Evolutionary conservation across 768 basidiomycete species (phyloP).

Genomic region (Hemileccinum impolitum): DNA sequence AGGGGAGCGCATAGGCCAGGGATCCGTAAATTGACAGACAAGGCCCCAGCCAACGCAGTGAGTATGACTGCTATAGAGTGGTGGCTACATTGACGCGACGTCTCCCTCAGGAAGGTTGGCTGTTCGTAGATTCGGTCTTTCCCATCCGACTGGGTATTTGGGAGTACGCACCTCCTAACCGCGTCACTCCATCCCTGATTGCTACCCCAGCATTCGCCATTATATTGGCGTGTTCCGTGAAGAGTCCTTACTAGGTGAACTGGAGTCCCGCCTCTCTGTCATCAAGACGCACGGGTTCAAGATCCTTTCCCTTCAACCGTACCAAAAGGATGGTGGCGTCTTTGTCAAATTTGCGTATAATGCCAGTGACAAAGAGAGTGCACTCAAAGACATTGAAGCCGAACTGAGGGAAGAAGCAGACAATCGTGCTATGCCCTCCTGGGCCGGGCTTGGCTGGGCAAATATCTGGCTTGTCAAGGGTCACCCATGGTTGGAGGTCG

Average conservation of each 20-base stretch:
- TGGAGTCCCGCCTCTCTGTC: conserved; percentile 47
- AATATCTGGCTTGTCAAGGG: conserved; percentile 74
- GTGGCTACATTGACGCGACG: conserved; percentile 3
- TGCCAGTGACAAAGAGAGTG: conserved; percentile 34
- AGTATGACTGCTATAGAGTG: conserved; percentile 9
- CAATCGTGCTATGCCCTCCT: conserved; percentile 57
- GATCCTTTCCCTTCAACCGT: conserved; percentile 60
- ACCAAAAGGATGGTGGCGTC: conserved; percentile 81
- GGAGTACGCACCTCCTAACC: conserved; percentile 52
- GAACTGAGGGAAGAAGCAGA: conserved; percentile 42
- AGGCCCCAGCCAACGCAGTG: conserved; percentile 17
- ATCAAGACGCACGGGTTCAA: conserved; percentile 57
- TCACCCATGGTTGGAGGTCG: conserved; percentile 76
- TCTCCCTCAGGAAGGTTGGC: conserved; percentile 47
- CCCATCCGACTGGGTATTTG: conserved; percentile 66
- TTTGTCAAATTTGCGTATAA: conserved; percentile 72
- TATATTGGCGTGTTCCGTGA: conserved; percentile 59
- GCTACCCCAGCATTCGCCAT: conserved; percentile 55
- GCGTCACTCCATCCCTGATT: conserved; percentile 3
- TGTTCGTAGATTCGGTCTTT: conserved; percentile 78
- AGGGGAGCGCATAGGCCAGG: background rate
- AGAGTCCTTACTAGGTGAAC: conserved; percentile 49
- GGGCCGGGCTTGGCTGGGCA: conserved; percentile 51
- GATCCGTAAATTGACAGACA: conserved; percentile 8
- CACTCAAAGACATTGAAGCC: conserved; percentile 47